These are phyloP conservation scores for Tricholoma saponaceum DNA, from an alignment of 768 basidiomycete genomes.

Conservation along the genomic window DNA sequence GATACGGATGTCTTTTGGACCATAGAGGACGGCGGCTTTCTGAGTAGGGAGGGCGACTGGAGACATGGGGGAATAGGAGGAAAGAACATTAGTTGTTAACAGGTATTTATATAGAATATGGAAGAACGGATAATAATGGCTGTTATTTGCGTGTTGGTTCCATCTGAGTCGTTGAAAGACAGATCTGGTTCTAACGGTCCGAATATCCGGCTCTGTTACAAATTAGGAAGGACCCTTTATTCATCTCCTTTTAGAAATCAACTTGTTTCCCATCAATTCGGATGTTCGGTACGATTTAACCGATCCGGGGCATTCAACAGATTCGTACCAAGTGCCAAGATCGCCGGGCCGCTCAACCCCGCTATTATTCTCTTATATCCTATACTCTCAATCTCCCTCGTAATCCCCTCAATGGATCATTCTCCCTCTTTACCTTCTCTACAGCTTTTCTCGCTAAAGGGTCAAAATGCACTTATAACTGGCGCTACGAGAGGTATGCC, in stretches of 20 bases:
- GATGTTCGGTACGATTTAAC: conserved; percentile 13
- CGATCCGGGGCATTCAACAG: conserved; percentile 9
- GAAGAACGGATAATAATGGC: conserved; percentile 14
- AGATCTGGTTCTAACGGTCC: conserved; percentile 2
- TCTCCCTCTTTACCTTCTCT: conserved; percentile 45
- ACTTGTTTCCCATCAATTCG: conserved; percentile 2
- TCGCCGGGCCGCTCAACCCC: too few species aligned
- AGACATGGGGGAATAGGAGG: conserved; percentile 27
- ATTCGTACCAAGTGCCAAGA: too few species aligned
- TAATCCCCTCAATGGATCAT: conserved; percentile 40
- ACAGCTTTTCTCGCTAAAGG: conserved; percentile 63
- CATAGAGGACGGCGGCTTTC: conserved; percentile 77
- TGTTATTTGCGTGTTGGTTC: background rate
- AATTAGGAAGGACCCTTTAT: conserved; percentile 1
- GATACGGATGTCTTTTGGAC: conserved; percentile 75
- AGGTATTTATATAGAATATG: conserved; percentile 15
- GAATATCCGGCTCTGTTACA: background rate
- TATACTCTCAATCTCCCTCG: too few species aligned
- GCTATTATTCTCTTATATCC: too few species aligned
- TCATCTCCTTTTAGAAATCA: conserved; percentile 3
- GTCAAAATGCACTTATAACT: conserved; percentile 72
- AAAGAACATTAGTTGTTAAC: conserved; percentile 5
- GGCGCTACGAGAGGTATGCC: conserved; percentile 69
- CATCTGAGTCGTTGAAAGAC: background rate
- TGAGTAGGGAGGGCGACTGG: conserved; percentile 50